Base-by-base conservation (phyloP, 2,329 filamentous ascomycete species). In the Parascedosporium putredinis region DNA sequence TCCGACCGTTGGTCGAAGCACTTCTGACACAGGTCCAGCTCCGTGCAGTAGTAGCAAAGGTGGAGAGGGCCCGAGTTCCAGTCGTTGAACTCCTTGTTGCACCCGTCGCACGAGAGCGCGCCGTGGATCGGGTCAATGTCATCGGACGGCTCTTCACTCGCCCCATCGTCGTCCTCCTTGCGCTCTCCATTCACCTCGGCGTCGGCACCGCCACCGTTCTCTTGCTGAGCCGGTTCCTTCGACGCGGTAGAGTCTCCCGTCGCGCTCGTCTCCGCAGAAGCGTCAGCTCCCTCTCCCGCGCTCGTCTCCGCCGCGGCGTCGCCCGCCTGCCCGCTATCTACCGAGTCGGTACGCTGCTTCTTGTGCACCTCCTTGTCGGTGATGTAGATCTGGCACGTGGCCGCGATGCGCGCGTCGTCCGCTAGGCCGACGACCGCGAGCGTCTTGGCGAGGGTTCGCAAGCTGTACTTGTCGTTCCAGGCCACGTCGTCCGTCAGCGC, bases 321-420 rank as follows among this genome's bases (percentile, higher is more conserved):
- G 18, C 18, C 36, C 5, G 36, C 18, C 9, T 8, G n/a, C 18
- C 18, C 36, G 18, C 16, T 20, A 8, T 40, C 36, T 18, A 18
- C 8, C 9, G 9, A 4, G 36, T 18, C 22, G 14, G 45, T 18
- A 27, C 29, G 33, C 24, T 50, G 36, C 14, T 38, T 34, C 6
- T 46, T 31, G 22, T 29, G 24, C 10, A 50, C 29, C 8, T 50
- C 49, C 29, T 45, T 24, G 23, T 50, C 31, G 20, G 45, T 24
- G 16, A 50, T 34, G 27, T 50, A 50, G 16, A 50, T 12, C 33
- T 50, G 49, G 36, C 42, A 50, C 6, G 49, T 40, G 7, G 20
- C 22, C 12, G 49, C 49, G 14, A 50, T 50, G 3, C 20, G 33
- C 5, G 49, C 49, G 10, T 47, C 49, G 8, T 45, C 27, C 14